Percentiles rank a stretch among this genome's conserved stretches.
Conservation (phyloP, 192 early-diverging fungal genomes). For the Coemansia sp. region DNA sequence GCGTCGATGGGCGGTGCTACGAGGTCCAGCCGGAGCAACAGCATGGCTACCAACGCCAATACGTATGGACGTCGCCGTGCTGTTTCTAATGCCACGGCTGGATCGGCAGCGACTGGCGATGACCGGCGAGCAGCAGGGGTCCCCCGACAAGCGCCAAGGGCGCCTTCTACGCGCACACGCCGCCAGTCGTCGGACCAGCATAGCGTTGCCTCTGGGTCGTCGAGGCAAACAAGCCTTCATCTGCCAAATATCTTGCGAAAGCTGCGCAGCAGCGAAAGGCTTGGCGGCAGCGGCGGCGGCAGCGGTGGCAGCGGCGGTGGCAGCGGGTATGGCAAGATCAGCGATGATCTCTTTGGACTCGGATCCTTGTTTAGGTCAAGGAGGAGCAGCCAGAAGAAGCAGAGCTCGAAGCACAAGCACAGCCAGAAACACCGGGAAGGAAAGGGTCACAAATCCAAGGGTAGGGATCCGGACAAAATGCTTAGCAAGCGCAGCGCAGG, state of each 20-base stretch:
- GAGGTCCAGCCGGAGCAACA: background rate
- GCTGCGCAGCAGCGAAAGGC: conserved; percentile 32
- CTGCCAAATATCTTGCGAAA: conserved; percentile 35
- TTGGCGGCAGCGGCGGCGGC: conserved; percentile 3
- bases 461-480: conserved; percentile 21
- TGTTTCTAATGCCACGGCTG: background rate
- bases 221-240: conserved; percentile 19
- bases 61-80: background rate
- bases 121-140: background rate
- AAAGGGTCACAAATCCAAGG: conserved; percentile 11
- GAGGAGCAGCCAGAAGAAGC: conserved; percentile 11
- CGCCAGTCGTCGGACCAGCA: conserved; percentile 17
- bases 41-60: background rate
- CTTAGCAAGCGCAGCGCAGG: conserved; percentile 14
- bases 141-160: background rate
- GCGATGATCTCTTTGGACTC: conserved; percentile 7
- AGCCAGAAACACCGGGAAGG: background rate
- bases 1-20: background rate
- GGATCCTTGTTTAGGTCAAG: conserved; percentile 20
- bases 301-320: no score
- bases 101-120: background rate
- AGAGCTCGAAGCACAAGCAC: background rate
- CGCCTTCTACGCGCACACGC: conserved; percentile 6
- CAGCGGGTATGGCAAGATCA: background rate
- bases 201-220: conserved; percentile 29